Conservation (phyloP, 1,284 basidiomycete species). For the Heterobasidion occidentale region DNA sequence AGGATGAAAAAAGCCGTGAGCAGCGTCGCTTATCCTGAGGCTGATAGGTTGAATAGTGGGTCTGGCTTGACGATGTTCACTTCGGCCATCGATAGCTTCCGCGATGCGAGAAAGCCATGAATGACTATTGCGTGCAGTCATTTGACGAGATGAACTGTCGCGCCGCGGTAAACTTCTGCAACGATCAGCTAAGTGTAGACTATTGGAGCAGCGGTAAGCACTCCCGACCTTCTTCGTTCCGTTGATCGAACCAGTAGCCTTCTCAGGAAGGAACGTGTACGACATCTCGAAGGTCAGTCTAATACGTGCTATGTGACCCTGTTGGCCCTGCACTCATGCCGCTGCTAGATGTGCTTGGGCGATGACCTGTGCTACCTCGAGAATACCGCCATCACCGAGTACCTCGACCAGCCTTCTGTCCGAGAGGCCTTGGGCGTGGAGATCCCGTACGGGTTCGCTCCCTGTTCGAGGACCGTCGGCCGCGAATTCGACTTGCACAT, state of each 20-base stretch:
- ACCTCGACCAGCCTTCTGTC: conserved; percentile 48
- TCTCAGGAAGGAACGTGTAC: conserved; percentile 53
- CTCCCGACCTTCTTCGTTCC: not conserved
- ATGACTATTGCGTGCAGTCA: conserved; percentile 38
- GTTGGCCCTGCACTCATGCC: not conserved
- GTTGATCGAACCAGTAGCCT: not conserved
- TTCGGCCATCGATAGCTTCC: conserved; percentile 32
- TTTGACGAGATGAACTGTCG: conserved; percentile 57
- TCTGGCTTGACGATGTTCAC: not conserved
- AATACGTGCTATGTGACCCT: not conserved
- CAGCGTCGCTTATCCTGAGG: conserved; percentile 2
- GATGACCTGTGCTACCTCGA: conserved; percentile 51
- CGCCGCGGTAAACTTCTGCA: conserved; percentile 59
- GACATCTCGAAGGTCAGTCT: conserved; percentile 58
- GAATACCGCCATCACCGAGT: conserved; percentile 37
- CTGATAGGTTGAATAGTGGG: not conserved
- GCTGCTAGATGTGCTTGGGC: not conserved
- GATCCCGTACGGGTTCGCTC: conserved; percentile 42
- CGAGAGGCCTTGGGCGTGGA: conserved; percentile 55
- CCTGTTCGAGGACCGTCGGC: conserved; percentile 49
- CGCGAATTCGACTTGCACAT: conserved; percentile 39
- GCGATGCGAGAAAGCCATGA: conserved; percentile 42
- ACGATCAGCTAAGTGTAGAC: conserved; percentile 40
- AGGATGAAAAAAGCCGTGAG: conserved; percentile 52
- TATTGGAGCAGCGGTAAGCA: conserved; percentile 44